phyloP scores from a whole-genome alignment of 306 rosid genomes.

The Castanea sativa region DNA sequence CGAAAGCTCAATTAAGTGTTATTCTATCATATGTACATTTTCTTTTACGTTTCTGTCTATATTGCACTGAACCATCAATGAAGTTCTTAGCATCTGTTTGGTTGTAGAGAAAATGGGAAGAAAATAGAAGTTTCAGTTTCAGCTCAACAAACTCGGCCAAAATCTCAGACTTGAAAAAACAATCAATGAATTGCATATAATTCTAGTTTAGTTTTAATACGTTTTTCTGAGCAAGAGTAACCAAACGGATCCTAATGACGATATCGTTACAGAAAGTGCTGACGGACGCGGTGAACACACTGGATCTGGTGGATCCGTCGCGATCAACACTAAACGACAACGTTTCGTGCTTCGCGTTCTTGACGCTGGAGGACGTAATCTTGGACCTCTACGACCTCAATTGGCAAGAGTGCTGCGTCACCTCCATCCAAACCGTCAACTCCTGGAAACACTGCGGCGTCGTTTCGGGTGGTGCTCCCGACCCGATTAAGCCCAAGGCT shows the following conservation, averaged over 20 bases:
- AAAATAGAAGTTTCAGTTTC: background rate
- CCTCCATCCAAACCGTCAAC: constrained; percentile 50
- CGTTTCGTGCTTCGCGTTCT: constrained; percentile 36
- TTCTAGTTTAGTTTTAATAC: background rate
- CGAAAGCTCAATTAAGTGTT: too few species aligned
- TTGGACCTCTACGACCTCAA: constrained; percentile 55
- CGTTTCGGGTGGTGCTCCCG: constrained; percentile 7
- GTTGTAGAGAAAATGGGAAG: constrained; percentile 9
- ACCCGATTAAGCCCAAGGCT: background rate
- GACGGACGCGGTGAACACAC: constrained; percentile 44
- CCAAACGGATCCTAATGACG: background rate
- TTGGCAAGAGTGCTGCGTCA: constrained; percentile 84
- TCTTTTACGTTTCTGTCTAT: background rate
- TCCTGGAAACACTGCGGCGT: constrained; percentile 16
- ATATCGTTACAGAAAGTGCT: constrained; percentile 37
- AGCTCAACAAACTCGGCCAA: background rate
- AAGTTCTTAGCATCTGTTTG: constrained; percentile 15
- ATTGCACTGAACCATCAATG: background rate
- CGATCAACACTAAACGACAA: constrained; percentile 62
- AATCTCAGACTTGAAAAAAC: background rate
- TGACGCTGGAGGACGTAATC: constrained; percentile 44
- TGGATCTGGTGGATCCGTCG: constrained; percentile 45
- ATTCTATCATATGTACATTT: background rate
- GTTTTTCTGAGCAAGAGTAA: constrained; percentile 2
- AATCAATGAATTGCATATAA: background rate